Evolutionary conservation across 2,329 filamentous ascomycete species (phyloP).

Genomic region (Dendryphion nanum): DNA sequence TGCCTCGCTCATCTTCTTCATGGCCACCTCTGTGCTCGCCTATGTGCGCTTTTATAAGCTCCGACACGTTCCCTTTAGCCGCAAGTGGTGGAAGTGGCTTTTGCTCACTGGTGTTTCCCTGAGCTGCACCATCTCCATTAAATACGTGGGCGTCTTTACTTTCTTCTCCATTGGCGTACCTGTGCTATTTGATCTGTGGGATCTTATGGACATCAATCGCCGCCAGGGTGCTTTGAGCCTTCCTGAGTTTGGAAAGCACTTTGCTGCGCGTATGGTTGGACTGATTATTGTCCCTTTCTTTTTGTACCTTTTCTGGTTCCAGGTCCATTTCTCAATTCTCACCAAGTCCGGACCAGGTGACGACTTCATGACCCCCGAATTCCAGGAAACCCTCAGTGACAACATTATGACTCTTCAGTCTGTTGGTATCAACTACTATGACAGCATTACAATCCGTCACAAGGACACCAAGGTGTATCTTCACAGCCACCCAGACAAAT

Average conservation of each 20-base stretch:
- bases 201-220: conserved; percentile 84
- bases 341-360: conserved; percentile 88
- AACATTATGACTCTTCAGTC: conserved; percentile 89
- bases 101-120: conserved; percentile 90
- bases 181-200: conserved; percentile 93
- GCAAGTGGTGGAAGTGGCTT: conserved; percentile 99
- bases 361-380: conserved; percentile 98
- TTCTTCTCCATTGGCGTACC: conserved; percentile 96
- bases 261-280: conserved; percentile 79
- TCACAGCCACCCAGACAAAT: conserved; percentile 85
- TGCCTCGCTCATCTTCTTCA: conserved; percentile 89
- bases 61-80: conserved; percentile 80
- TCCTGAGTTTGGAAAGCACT: conserved; percentile 81
- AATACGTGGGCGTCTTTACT: conserved; percentile 95
- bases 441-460: conserved; percentile 82
- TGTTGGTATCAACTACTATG: conserved; percentile 84
- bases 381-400: conserved; percentile 95
- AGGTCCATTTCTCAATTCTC: conserved; percentile 94
- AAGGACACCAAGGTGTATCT: conserved; percentile 97
- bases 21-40: conserved; percentile 89
- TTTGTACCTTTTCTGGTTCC: conserved; percentile 99
- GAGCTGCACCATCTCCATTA: conserved; percentile 97
- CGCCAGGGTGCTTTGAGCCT: conserved; percentile 77
- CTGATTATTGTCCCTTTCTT: conserved; percentile 90
- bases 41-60: conserved; percentile 99